Percentiles rank a stretch among this genome's conserved stretches.
Evolutionary conservation across 192 early-diverging fungal genomes (phyloP).

Genomic region (Geranomyces michiganensis): DNA sequence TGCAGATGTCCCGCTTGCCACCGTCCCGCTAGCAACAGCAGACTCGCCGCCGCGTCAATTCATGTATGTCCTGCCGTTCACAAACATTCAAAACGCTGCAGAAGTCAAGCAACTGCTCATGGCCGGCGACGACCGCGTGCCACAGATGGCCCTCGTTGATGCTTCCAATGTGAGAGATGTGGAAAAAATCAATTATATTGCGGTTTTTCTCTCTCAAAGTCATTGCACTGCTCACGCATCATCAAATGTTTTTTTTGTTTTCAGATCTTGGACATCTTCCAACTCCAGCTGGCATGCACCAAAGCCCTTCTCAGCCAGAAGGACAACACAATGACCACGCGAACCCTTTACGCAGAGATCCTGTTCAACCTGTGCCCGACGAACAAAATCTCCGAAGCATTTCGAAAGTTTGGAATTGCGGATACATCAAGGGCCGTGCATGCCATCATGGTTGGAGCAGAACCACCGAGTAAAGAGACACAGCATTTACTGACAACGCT

Average conservation of each 20-base stretch:
- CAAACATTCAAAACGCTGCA: slow-evolving; percentile 37
- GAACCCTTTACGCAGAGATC: slow-evolving; percentile 44
- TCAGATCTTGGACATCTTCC: slow-evolving; percentile 43
- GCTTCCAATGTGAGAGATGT: slow-evolving; percentile 25
- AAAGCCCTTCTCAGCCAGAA: slow-evolving; percentile 38
- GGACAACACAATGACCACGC: slow-evolving; percentile 39
- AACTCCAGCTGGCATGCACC: slow-evolving; percentile 37
- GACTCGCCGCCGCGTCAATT: background rate
- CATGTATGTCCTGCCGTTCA: slow-evolving; percentile 35
- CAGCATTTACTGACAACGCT: slow-evolving; percentile 3
- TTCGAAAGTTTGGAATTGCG: slow-evolving; percentile 41
- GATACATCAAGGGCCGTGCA: slow-evolving; percentile 11
- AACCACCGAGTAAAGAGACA: slow-evolving; percentile 6
- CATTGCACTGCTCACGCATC: no score
- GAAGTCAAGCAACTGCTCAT: slow-evolving; percentile 34
- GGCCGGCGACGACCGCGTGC: slow-evolving; percentile 35
- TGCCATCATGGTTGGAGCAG: slow-evolving; percentile 26
- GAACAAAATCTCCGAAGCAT: slow-evolving; percentile 39
- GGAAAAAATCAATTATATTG: background rate
- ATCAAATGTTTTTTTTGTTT: no score
- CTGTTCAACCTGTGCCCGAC: slow-evolving; percentile 48
- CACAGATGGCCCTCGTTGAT: slow-evolving; percentile 43
- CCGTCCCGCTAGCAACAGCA: slow-evolving; percentile 13
- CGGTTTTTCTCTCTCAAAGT: background rate
- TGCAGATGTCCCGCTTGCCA: slow-evolving; percentile 6